Base-by-base conservation (phyloP, 257 asterid genomes). In the Solanum lignicaule region DNA sequence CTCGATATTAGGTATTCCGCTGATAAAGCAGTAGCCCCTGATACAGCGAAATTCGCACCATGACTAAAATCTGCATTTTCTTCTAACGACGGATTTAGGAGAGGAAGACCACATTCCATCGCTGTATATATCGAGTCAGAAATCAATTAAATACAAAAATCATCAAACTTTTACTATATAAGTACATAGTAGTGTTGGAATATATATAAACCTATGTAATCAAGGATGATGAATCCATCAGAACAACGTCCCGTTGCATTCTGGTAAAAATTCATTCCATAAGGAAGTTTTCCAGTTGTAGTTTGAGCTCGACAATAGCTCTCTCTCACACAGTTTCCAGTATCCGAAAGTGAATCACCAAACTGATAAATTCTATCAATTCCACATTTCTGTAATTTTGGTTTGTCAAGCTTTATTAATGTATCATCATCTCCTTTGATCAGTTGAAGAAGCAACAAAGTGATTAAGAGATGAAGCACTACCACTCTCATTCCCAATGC, bases 291-390 rank as follows among this genome's bases (percentile, higher is more conserved):
- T 27, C 23, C 29, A 10, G 21, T 87, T 6, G 11, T 52, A 21
- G 69, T 27, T 2, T 11, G 18, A 65, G 69, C 6, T 65, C 14
- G 29, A 23, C 78, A 35, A 3, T 25, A 5, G 21, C 20, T 84
- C 25, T 87, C 91, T 23, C 86, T 78, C 2, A 75, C 31, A 38
- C 81, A 74, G 12, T 89, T 89, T 18, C 91, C 91, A 0, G 91
- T 91, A 65, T 91, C 90, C 0, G 90, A 78, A n/a, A 76, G 33
- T 3, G 91, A 87, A 12, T 91, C 90, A 6, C 90, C 90, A 2
- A 91, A 32, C 11, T 89, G 87, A 55, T 86, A 89, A 25, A 91
- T 16, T 46, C 78, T 86, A 35, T 88, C 86, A 0, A 89, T 55
- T 5, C 41, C 7, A 62, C 91, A 88, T 58, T 35, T 90, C 46